Evolutionary conservation across 2,329 filamentous ascomycete species (phyloP).

Genomic region (Sarocladium brachiariae): DNA sequence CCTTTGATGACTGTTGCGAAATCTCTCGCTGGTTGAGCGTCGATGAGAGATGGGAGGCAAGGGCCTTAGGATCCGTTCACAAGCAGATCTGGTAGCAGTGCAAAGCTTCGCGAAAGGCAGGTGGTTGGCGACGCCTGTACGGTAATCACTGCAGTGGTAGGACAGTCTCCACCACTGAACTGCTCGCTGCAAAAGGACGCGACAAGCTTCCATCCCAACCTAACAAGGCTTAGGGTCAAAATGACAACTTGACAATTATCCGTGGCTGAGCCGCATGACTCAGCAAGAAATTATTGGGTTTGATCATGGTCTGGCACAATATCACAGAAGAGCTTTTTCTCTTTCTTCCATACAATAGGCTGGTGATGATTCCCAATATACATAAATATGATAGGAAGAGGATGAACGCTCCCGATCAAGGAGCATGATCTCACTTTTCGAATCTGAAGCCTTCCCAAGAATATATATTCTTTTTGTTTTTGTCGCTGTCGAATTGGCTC

Average conservation of each 20-base stretch:
- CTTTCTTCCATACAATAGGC: slow-evolving; percentile 34
- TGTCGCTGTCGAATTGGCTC: no score
- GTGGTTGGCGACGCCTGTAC: slow-evolving; percentile 10
- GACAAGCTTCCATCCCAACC: background rate
- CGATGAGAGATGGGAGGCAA: no score
- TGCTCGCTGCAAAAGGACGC: background rate
- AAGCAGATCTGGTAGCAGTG: no score
- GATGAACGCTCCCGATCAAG: slow-evolving; percentile 46
- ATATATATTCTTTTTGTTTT: slow-evolving; percentile 5
- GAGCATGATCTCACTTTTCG: slow-evolving; percentile 54
- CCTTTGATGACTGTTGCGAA: background rate
- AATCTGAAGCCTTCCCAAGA: slow-evolving; percentile 50
- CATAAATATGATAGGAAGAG: slow-evolving; percentile 62
- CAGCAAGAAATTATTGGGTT: background rate
- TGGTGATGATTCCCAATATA: slow-evolving; percentile 53
- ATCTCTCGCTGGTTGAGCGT: background rate
- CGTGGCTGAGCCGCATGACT: slow-evolving; percentile 2
- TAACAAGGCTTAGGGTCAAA: background rate
- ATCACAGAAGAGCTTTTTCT: slow-evolving; percentile 15
- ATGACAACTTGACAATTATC: background rate
- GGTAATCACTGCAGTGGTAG: background rate
- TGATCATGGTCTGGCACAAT: background rate
- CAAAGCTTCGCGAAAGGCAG: background rate
- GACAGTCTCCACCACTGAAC: background rate
- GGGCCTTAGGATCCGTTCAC: no score